Percentiles rank a stretch among this genome's conserved stretches.
phyloP scores from a whole-genome alignment of 345 rosid species.

The Carallia brachiata region DNA sequence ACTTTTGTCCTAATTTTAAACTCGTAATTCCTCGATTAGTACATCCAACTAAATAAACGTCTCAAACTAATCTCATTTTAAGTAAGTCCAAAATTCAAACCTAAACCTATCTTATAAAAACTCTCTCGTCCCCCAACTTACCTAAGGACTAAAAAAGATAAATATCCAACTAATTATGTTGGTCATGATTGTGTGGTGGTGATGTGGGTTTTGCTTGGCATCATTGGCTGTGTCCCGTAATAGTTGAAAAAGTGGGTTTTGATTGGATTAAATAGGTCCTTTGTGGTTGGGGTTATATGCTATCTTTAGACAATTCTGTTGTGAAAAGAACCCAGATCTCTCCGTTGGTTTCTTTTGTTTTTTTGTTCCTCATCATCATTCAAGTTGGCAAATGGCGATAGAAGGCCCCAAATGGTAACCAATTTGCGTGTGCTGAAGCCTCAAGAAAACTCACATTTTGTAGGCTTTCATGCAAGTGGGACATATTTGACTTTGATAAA shows the following conservation, averaged over 20 bases:
- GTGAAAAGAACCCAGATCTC: slow-evolving; percentile 31
- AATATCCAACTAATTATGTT: background rate
- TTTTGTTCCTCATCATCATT: slow-evolving; percentile 5
- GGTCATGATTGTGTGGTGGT: slow-evolving; percentile 11
- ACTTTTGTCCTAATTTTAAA: background rate
- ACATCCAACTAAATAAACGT: no score
- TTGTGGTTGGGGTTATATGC: slow-evolving; percentile 25
- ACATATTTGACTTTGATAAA: slow-evolving; percentile 15
- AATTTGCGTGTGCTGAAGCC: slow-evolving; percentile 20
- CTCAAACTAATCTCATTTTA: no score
- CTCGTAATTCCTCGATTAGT: background rate
- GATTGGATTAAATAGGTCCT: slow-evolving; percentile 16
- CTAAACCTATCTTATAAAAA: no score
- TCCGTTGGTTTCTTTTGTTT: no score
- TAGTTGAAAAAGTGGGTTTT: slow-evolving; percentile 11
- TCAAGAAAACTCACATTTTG: slow-evolving; percentile 9
- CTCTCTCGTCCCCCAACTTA: no score
- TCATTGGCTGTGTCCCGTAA: slow-evolving; percentile 24
- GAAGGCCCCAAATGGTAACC: slow-evolving; percentile 15
- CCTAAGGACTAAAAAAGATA: no score
- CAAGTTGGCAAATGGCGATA: slow-evolving; percentile 4
- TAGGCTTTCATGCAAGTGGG: slow-evolving; percentile 16
- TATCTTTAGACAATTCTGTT: slow-evolving; percentile 38
- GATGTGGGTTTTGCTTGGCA: background rate
- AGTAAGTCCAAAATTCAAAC: no score